Percentiles rank a stretch among this genome's conserved stretches.
Conservation (phyloP, 495 filamentous ascomycete genomes). For the Corynascus novoguineensis region DNA sequence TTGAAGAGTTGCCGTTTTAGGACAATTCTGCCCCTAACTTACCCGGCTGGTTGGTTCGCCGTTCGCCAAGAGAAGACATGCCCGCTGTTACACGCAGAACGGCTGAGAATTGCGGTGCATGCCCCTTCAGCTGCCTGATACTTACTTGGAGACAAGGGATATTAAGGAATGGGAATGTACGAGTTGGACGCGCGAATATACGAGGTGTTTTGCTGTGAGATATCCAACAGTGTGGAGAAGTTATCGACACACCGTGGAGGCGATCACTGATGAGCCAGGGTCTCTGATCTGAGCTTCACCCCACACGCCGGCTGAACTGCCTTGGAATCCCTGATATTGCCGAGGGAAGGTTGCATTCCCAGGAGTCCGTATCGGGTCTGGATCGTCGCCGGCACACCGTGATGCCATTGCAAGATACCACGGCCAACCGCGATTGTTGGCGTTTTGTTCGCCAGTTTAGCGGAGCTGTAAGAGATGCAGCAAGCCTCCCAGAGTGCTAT, state of each 20-base stretch:
- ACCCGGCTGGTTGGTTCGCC: neutral
- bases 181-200: too few species aligned
- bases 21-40: neutral
- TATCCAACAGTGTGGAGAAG: too few species aligned
- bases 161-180: too few species aligned
- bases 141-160: neutral
- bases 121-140: neutral
- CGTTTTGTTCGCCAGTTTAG: neutral
- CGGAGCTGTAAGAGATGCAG: neutral
- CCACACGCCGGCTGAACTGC: neutral
- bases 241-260: neutral
- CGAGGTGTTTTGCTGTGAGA: too few species aligned
- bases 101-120: neutral
- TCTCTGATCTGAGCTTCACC: neutral
- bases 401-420: constrained; percentile 5
- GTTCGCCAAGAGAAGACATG: neutral
- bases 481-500: neutral
- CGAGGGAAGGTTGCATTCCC: neutral
- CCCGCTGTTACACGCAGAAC: neutral
- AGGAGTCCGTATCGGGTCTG: constrained; percentile 7
- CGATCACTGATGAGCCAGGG: neutral
- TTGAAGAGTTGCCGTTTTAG: constrained; percentile 7
- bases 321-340: constrained; percentile 2
- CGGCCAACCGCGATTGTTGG: neutral
- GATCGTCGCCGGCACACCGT: neutral